Percentiles rank a stretch among this genome's conserved stretches.
phyloP scores from a whole-genome alignment of 306 rosid genomes.

The Ceratonia siliqua region DNA sequence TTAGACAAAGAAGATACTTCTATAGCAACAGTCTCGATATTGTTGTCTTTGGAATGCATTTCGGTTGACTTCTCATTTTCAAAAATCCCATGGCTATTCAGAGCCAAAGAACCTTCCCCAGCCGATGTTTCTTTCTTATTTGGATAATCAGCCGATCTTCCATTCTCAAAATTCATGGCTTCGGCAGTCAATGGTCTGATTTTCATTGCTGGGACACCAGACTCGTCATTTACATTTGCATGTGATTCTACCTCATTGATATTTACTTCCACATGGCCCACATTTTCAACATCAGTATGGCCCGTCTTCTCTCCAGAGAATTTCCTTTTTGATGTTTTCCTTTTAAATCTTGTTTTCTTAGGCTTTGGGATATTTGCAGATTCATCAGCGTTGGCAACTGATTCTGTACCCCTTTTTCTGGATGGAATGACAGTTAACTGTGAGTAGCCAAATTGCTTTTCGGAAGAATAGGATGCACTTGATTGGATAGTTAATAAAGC shows the following conservation, averaged over 20 bases:
- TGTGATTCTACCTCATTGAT: slow-evolving; percentile 22
- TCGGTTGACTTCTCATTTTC: slow-evolving; percentile 41
- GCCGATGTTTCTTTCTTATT: slow-evolving; percentile 35
- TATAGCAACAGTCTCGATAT: slow-evolving; percentile 14
- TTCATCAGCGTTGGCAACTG: slow-evolving; percentile 37
- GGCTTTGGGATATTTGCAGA: slow-evolving; percentile 44
- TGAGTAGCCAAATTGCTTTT: slow-evolving; percentile 42
- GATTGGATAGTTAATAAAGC: slow-evolving; percentile 80
- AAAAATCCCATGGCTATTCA: slow-evolving; percentile 5
- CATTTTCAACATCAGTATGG: slow-evolving; percentile 18
- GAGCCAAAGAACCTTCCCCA: slow-evolving; percentile 33
- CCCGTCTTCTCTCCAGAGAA: slow-evolving; percentile 30
- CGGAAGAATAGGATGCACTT: slow-evolving; percentile 50
- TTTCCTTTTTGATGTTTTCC: slow-evolving; percentile 50
- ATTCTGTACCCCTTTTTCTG: slow-evolving; percentile 53
- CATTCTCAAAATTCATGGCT: slow-evolving; percentile 32
- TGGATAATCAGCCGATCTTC: slow-evolving; percentile 17
- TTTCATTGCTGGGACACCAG: slow-evolving; percentile 24
- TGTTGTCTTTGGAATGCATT: slow-evolving; percentile 27
- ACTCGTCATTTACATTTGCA: slow-evolving; percentile 22
- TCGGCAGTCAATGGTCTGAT: slow-evolving; percentile 23
- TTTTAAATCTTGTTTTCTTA: slow-evolving; percentile 58
- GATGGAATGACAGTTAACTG: slow-evolving; percentile 78
- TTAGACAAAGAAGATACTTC: slow-evolving; percentile 21
- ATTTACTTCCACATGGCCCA: slow-evolving; percentile 14